Evolutionary conservation across 139 green algal genomes (phyloP), one percentile per base, ranked within the genome.

Genomic region (Picochlorum sp.): DNA sequence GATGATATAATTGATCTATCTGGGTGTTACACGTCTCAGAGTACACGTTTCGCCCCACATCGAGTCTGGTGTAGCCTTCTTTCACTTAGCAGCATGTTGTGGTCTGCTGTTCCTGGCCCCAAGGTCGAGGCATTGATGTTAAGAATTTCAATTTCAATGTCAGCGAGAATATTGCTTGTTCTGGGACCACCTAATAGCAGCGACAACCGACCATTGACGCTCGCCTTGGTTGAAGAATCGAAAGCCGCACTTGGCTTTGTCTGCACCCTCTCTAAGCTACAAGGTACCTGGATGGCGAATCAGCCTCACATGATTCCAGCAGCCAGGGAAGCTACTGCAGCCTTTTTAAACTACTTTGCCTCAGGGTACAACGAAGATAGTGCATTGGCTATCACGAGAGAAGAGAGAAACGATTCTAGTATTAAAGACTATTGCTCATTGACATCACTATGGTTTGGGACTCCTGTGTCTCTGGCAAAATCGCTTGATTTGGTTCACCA

Each of bases 61-160:
- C 36, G 52, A 57, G 58, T 75, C 13, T 76, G 69, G 69, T 69
- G 58, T 58, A 45, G 44, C 31, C 37, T 60, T 33, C 50, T 74
- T 31, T 39, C 36, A 5, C 43, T 76, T 3, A 16, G 65, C 35
- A 56, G 44, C 0, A n/a, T 64, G 37, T 45, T 73, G 37, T 55
- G 62, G 31, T 52, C 59, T 5, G 41, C 59, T 18, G 36, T 63
- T 32, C 66, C 59, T 4, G 59, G 66, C 7, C 30, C 9, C 9
- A 20, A 33, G 26, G 65, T 75, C 20, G 51, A 66, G 35, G 6
- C 44, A 5, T 45, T 53, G 1, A 47, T 53, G 20, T 22, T 72
- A 41, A 31, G 57, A 39, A 13, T 75, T 12, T 32, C 59, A 3
- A 62, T 78, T 13, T 30, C 37, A 28, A 59, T 32, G 4, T 41